These are phyloP conservation scores for Delitschia confertaspora DNA, from an alignment of 495 filamentous ascomycete species.

Conservation along the genomic window DNA sequence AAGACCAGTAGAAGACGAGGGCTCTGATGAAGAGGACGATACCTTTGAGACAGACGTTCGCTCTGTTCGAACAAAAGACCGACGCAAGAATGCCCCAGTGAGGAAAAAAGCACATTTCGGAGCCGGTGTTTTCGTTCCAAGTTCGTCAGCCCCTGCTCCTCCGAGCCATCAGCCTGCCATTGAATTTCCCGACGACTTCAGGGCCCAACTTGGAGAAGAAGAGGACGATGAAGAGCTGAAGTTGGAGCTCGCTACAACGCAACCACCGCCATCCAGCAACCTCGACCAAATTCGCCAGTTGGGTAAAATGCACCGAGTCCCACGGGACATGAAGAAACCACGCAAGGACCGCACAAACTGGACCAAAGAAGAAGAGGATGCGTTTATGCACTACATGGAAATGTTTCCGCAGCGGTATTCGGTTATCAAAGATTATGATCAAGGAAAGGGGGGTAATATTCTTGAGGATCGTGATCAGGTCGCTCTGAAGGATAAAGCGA, in stretches of 20 bases:
- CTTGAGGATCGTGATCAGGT: slow-evolving; percentile 47
- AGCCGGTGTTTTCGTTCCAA: slow-evolving; percentile 3
- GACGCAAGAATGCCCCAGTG: slow-evolving; percentile 4
- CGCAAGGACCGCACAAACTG: slow-evolving; percentile 37
- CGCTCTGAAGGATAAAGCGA: slow-evolving; percentile 58
- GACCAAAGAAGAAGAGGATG: slow-evolving; percentile 40
- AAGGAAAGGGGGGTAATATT: slow-evolving; percentile 28
- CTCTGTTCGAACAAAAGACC: not conserved
- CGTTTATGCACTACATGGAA: slow-evolving; percentile 44
- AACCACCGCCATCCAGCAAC: slow-evolving; percentile 21
- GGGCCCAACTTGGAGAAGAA: no score
- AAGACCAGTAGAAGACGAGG: slow-evolving; percentile 7
- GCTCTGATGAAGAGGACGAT: slow-evolving; percentile 22
- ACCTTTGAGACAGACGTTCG: slow-evolving; percentile 11
- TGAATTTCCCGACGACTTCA: no score
- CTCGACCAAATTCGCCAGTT: slow-evolving; percentile 23
- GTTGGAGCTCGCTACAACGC: slow-evolving; percentile 2
- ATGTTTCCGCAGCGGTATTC: slow-evolving; percentile 46
- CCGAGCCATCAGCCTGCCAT: slow-evolving; percentile 21
- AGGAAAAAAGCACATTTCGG: slow-evolving; percentile 5
- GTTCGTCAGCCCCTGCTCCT: slow-evolving; percentile 8
- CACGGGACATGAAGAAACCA: not conserved
- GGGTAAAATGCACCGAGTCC: slow-evolving; percentile 13
- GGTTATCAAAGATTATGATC: slow-evolving; percentile 36
- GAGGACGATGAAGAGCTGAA: slow-evolving; percentile 22